Base-by-base conservation (phyloP, 371 early-diverging fungal species). In the Apophysomyces sp. region DNA sequence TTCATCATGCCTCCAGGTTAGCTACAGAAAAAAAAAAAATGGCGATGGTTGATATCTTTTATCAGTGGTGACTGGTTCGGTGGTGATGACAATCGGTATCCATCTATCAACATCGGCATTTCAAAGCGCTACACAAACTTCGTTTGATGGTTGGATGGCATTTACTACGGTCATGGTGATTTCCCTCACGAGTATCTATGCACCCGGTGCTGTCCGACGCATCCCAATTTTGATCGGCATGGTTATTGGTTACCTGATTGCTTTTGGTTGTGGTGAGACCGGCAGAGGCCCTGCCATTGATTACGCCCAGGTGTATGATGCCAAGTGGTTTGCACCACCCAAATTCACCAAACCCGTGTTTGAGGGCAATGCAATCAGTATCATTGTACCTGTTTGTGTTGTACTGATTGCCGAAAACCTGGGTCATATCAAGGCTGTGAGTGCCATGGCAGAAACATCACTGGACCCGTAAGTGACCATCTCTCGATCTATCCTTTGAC, bases 51-150 rank as follows among this genome's bases (percentile, higher is more conserved):
- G 26, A 37, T 49, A 7, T 31, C 36, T 58, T 9, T 51, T 41
- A 41, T 26, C 34, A 67, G 81, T 85, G n/a, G 84, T 83, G 7
- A 83, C 84, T 2, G 86, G 86, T 27, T 72, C 82, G 13, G 77
- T 86, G 34, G 78, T 86, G 0, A 76, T 84, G 67, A 74, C 81
- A 4, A 86, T 86, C 61, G 86, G 86, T 52, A 65, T 85, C 27
- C 78, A 80, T 55, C 61, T 86, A 18, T 77, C 80, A 6, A 63
- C 68, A 6, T 76, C 82, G 41, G 85, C 85, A 15, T 70, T 86
- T 32, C 62, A 60, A 31, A 76, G 71, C 41, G 82, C 83, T 7
- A 74, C 81, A 2, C 60, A 62, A 6, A 78, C 81, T 11, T 60
- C 74, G 11, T 82, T 84, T 57, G 83, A 78, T 67, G 71, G 78